Evolutionary conservation across 345 rosid genomes (phyloP), one percentile per base, ranked within the genome.

Genomic region (Salix koriyanagi): DNA sequence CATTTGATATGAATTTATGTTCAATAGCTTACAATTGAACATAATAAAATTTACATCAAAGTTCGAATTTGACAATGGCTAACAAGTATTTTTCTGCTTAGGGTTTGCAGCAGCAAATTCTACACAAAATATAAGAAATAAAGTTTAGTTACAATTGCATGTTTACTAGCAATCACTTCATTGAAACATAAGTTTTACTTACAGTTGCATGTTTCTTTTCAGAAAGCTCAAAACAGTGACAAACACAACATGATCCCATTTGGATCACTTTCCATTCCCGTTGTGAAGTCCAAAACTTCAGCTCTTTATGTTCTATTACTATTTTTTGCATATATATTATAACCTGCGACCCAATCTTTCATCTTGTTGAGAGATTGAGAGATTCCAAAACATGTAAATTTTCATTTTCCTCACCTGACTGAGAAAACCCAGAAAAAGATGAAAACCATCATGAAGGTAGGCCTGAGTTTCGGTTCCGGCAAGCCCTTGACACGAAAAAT

Each of bases 401-500:
- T n/a, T 66, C 39, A 50, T 18, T 69, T 76, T 69, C 50, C 39
- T 77, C 56, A 48, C 42, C 80, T 70, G 75, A 65, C 65, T 46
- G 32, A 21, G 37, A 32, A 25, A 28, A 30, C 50, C 13, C 21
- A 19, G 39, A 66, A 21, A 44, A 19, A 56, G 42, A 12, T 13
- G n/a, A 26, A 61, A 37, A 39, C 67, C 62, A 75, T 83, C 25
- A 70, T 48, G 71, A 41, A 74, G 80, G 80, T 30, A 81, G 76
- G 71, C 37, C 69, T 30, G 72, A 69, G 56, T 62, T 69, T 25
- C 82, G 80, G 68, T 54, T 78, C 56, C 80, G 71, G 80, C 69
- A 16, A 13, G 67, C 25, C 41, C 79, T 83, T 46, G 84, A 79
- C 54, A 82, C 72, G 60, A 86, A 80, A 83, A 84, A 83, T 81